These are phyloP conservation scores for Zoysia pacifica DNA, from an alignment of 176 grass and related monocot genomes.

Conservation along the genomic window DNA sequence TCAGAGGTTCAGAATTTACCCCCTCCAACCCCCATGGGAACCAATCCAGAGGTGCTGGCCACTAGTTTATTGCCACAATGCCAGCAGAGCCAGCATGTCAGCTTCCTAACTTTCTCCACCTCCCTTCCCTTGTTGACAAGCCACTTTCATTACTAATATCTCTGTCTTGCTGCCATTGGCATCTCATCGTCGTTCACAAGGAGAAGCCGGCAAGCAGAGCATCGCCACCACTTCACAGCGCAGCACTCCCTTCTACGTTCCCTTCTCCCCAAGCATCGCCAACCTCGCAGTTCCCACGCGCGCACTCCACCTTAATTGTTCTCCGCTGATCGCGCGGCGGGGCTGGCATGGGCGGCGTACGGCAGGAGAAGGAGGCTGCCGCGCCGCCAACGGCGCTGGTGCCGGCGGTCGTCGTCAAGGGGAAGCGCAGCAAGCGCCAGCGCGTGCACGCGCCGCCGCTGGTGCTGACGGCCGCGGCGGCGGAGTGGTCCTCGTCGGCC, in stretches of 20 bases:
- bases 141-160: slow-evolving; percentile 39
- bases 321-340: not conserved
- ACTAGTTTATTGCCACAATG: slow-evolving; percentile 42
- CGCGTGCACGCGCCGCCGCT: slow-evolving; percentile 28
- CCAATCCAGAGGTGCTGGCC: slow-evolving; percentile 9
- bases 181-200: slow-evolving; percentile 28
- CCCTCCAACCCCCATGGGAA: slow-evolving; percentile 1
- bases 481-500: slow-evolving; percentile 20
- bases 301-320: slow-evolving; percentile 23
- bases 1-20: not conserved
- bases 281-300: slow-evolving; percentile 19
- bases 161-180: not conserved
- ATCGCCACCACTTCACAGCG: not conserved
- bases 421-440: slow-evolving; percentile 78
- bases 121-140: slow-evolving; percentile 48
- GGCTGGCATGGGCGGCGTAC: slow-evolving; percentile 29
- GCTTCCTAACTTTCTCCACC: slow-evolving; percentile 36
- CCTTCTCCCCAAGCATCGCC: slow-evolving; percentile 38
- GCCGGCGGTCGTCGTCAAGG: slow-evolving; percentile 52
- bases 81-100: slow-evolving; percentile 28
- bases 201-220: not conserved
- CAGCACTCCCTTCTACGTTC: slow-evolving; percentile 21
- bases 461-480: not conserved
- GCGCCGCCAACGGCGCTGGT: not conserved
- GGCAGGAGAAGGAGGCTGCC: slow-evolving; percentile 33